Evolutionary conservation across 306 rosid species (phyloP).

Genomic region (Rubus parviflorus): DNA sequence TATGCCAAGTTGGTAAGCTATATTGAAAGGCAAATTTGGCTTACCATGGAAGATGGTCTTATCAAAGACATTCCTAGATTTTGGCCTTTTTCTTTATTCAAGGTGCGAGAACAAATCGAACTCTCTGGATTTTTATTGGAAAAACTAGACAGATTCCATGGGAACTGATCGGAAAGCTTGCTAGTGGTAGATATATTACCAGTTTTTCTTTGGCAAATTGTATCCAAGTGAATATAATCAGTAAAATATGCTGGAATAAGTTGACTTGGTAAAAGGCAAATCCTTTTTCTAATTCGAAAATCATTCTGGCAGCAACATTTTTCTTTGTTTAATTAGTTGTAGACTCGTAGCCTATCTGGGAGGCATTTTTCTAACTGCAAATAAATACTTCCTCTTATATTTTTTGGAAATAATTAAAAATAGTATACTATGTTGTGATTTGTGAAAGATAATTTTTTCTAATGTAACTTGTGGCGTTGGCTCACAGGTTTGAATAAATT

Average conservation of each 20-base stretch:
- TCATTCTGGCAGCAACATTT: neutral
- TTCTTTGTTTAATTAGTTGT: neutral
- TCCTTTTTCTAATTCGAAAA: neutral
- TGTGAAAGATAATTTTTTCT: neutral
- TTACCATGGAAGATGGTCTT: too few species aligned
- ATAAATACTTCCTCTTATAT: neutral
- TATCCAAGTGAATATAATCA: neutral
- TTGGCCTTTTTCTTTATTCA: neutral
- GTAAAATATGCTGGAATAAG: neutral
- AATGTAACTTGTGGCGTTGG: neutral
- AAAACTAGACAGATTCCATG: conserved; percentile 8
- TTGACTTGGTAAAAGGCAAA: conserved; percentile 25
- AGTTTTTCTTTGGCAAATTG: neutral
- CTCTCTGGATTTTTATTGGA: conserved; percentile 9
- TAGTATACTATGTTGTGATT: neutral
- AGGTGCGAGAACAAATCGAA: conserved; percentile 20
- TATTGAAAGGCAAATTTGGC: too few species aligned
- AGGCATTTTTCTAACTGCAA: neutral
- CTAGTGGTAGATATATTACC: neutral
- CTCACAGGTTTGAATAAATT: neutral
- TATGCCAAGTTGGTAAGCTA: too few species aligned
- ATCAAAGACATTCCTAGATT: neutral
- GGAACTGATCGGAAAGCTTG: too few species aligned
- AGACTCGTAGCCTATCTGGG: neutral
- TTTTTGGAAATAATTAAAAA: neutral